These are phyloP conservation scores for Hsuehochloa calcarea DNA, from an alignment of 176 grass and related monocot species.

Conservation along the genomic window DNA sequence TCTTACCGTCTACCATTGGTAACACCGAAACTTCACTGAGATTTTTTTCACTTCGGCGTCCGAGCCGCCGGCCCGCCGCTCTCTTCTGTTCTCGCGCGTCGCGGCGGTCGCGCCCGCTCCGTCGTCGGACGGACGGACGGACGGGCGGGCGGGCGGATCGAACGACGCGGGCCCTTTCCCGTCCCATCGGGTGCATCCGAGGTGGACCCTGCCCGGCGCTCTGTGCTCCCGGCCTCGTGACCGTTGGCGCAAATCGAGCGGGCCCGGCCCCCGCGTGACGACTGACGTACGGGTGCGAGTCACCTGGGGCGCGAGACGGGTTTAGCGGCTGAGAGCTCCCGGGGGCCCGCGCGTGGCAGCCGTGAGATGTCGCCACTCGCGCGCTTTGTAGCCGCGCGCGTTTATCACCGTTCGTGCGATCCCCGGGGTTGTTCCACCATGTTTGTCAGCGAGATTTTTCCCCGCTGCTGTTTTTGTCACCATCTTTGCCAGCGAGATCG, in stretches of 20 bases:
- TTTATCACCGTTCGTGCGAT: constrained; percentile 20
- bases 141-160: background rate
- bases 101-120: no score
- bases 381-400: background rate
- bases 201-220: background rate
- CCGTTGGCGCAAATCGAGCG: background rate
- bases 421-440: background rate
- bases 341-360: constrained; percentile 22
- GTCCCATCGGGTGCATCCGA: background rate
- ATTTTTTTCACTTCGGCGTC: no score
- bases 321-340: constrained; percentile 14
- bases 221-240: background rate
- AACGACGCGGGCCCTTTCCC: background rate
- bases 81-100: background rate
- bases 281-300: background rate
- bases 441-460: background rate
- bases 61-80: background rate
- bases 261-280: background rate
- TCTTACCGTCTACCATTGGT: no score
- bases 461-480: background rate
- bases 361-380: constrained; percentile 6
- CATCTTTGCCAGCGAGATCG: background rate
- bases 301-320: background rate
- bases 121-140: no score
- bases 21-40: no score